Percentiles rank a stretch among this genome's conserved stretches.
Evolutionary conservation across 345 rosid genomes (phyloP).

Genomic region (Corchorus olitorius): DNA sequence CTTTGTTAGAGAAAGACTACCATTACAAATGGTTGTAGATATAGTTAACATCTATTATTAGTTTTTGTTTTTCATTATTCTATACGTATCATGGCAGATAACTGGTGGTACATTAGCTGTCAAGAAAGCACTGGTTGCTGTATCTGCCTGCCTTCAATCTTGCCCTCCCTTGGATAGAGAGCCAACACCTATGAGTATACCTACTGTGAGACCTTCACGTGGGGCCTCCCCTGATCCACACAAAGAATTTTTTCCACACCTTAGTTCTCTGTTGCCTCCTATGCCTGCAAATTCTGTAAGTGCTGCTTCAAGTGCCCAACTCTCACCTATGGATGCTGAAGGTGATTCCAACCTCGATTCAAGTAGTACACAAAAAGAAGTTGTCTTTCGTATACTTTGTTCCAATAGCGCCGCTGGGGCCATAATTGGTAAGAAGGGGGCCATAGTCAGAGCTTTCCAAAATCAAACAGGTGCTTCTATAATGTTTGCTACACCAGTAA

Average conservation of each 20-base stretch:
- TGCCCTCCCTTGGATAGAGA: constrained; percentile 35
- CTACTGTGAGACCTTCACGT: constrained; percentile 30
- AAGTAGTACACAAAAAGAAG: constrained; percentile 28
- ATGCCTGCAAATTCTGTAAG: constrained; percentile 21
- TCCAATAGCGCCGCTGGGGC: constrained; percentile 55
- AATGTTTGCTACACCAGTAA: constrained; percentile 34
- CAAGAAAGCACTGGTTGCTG: constrained; percentile 64
- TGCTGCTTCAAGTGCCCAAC: constrained; percentile 18
- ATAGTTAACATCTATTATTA: neutral
- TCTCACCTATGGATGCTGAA: constrained; percentile 29
- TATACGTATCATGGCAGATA: constrained; percentile 39
- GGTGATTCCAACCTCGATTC: constrained; percentile 21
- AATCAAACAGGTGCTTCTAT: constrained; percentile 68
- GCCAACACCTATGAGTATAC: constrained; percentile 16
- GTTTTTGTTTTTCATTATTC: neutral
- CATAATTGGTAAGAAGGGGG: constrained; percentile 68
- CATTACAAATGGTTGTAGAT: neutral
- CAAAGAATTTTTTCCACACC: constrained; percentile 55
- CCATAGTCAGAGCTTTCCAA: constrained; percentile 53
- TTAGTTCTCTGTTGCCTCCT: constrained; percentile 37
- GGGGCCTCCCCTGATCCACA: constrained; percentile 40
- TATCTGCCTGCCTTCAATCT: constrained; percentile 47
- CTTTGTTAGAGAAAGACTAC: constrained; percentile 1
- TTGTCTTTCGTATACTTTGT: constrained; percentile 56
- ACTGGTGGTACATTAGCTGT: constrained; percentile 56